Base-by-base conservation (phyloP, 331 rosid species). In the Rosa hybrid region DNA sequence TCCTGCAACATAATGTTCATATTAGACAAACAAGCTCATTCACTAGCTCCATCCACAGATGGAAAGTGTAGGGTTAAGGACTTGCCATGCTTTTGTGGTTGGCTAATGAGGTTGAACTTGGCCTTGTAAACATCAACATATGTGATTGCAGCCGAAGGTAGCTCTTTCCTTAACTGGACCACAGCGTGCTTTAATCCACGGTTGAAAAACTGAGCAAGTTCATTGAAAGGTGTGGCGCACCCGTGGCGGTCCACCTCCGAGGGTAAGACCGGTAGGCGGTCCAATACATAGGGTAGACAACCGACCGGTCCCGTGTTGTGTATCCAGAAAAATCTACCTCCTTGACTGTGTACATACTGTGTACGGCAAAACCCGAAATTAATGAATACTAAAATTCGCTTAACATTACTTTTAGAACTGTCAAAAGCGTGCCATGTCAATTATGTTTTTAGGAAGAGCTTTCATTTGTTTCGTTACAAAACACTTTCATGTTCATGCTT, bases 221-320 rank as follows among this genome's bases (percentile, higher is more conserved):
- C 81, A 41, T 88, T 88, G 85, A 84, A 86, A 50, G 90, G 88
- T 7, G 48, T 51, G 59, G 81, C 91, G 14, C 90, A 86, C 8
- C 91, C 88, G 4, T 80, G 81, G 2, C 63, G 21, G 77, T 86
- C 90, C 12, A 82, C 30, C 72, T 84, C 74, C 0, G 86, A 70
- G 6, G 78, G 74, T 17, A 67, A 41, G 44, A 86, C 60, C 8
- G 77, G 85, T 18, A 84, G 12, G 18, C 87, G 83, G 73, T 77
- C 91, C 84, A 88, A 12, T 42, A 86, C 76, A 53, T 88, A 88
- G 2, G 88, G 90, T 38, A 88, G 80, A 71, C 91, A 88, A 2
- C 91, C 91, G 46, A 88, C 81, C 5, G 91, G 90, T 23, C 90
- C 91, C 0, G 91, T 88, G 67, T 86, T 88, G 72, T 88, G 91